These are phyloP conservation scores for Phytophthora kernoviae DNA, from an alignment of 352 stramenopile genomes.

Conservation along the genomic window DNA sequence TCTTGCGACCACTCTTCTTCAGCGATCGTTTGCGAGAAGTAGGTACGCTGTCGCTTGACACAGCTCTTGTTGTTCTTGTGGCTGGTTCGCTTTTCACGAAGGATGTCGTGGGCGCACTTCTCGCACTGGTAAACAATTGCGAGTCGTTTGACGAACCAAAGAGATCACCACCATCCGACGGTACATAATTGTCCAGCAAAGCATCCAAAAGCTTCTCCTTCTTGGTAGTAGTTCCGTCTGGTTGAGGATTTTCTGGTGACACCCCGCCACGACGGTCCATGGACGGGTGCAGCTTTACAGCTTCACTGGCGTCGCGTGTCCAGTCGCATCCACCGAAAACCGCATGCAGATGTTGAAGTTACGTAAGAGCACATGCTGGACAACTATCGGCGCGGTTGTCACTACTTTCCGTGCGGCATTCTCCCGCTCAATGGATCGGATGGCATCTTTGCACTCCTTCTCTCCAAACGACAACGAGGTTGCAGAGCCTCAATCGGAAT, in stretches of 20 bases:
- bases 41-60: conserved; percentile 18
- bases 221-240: conserved; percentile 21
- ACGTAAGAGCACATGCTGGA: conserved; percentile 81
- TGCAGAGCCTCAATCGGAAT: conserved; percentile 82
- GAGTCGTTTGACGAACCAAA: conserved; percentile 46
- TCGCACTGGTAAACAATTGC: conserved; percentile 46
- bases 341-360: conserved; percentile 90
- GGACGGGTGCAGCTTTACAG: conserved; percentile 26
- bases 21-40: conserved; percentile 59
- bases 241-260: conserved; percentile 4
- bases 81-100: conserved; percentile 41
- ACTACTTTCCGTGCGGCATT: conserved; percentile 51
- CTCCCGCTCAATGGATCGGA: conserved; percentile 75
- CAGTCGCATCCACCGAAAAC: conserved; percentile 89
- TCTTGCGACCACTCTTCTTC: conserved; percentile 86
- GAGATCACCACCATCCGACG: conserved; percentile 54
- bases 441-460: conserved; percentile 76
- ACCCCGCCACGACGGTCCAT: conserved; percentile 10
- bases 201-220: conserved; percentile 84
- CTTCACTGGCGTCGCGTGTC: conserved; percentile 60
- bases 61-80: conserved; percentile 25
- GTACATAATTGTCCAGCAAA: conserved; percentile 86
- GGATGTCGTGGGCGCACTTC: conserved; percentile 39
- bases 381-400: conserved; percentile 59
- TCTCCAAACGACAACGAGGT: conserved; percentile 88